Base-by-base conservation (phyloP, 2,329 filamentous ascomycete species). In the Didymella segeticola region DNA sequence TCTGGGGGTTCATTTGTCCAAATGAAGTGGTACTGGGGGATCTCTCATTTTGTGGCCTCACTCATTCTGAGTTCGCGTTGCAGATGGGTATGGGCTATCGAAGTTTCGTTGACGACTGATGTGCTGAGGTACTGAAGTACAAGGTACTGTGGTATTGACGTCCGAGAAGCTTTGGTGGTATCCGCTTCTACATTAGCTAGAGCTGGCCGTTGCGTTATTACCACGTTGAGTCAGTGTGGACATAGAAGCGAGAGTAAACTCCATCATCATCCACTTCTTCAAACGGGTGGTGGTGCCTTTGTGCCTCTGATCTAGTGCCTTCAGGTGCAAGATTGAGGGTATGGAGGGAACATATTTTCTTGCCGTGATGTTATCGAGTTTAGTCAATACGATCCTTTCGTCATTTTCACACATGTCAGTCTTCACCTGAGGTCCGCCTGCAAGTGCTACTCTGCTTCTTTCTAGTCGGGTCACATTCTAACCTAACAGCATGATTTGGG, bases 151-250 rank as follows among this genome's bases (percentile, higher is more conserved):
- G 19, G 19, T 6, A 9, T 20, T 4, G 34, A 37, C 14, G 45
- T 43, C 45, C 27, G 38, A 42, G 45, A 47, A 33, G 20, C 30
- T 26, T 41, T 22, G 36, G 11, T 43, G 47, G 41, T 19, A 56
- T 66, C 58, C 57, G 73, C 74, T 74, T 73, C 71, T 64, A 72
- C 69, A 69, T 70, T 70, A 69, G 74, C 74, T 77, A 77, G 74
- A 77, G 74, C 74, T 70, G 66, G 68, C 62, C 73, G 59, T 62
- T 67, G 68, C 66, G 72, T 62, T 67, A 68, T 67, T 60, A 47
- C 61, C 57, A 72, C 69, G 73, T 61, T 71, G 61, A 66, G 63
- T 67, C 64, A 75, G 74, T 77, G 74, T 77, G 73, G 73, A 77
- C 74, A 77, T 67, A 63, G 70, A 73, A 74, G 74, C 74, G 61